phyloP scores from a whole-genome alignment of 192 early-diverging fungal genomes.

The Kickxella alabastrina region DNA sequence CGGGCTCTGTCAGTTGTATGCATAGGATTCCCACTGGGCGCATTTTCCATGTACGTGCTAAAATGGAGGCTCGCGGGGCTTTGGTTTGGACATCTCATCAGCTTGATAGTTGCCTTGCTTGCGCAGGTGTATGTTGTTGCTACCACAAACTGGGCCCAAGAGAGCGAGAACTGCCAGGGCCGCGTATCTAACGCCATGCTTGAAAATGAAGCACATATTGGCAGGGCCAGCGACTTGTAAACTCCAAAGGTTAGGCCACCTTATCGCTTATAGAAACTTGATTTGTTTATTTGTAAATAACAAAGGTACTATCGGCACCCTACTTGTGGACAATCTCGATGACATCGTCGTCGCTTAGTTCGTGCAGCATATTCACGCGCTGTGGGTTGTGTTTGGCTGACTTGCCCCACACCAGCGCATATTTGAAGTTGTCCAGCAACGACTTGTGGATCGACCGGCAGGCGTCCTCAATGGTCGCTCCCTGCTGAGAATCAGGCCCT shows the following conservation, averaged over 20 bases:
- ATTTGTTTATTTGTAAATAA: neutral
- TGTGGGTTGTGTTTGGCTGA: conserved; percentile 98
- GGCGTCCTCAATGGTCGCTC: conserved; percentile 77
- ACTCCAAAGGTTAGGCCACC: too few relatives aligned
- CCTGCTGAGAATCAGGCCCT: conserved; percentile 82
- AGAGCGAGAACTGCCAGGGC: conserved; percentile 40
- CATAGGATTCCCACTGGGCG: conserved; percentile 49
- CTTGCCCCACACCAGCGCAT: conserved; percentile 94
- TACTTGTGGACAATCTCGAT: conserved; percentile 75
- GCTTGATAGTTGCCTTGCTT: conserved; percentile 6
- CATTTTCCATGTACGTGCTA: conserved; percentile 38
- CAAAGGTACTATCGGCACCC: neutral
- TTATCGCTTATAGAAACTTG: too few relatives aligned
- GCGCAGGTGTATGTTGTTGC: conserved; percentile 23
- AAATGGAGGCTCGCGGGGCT: conserved; percentile 62
- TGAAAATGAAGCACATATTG: too few relatives aligned
- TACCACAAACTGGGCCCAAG: conserved; percentile 38
- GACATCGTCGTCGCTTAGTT: conserved; percentile 92
- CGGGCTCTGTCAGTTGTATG: conserved; percentile 46
- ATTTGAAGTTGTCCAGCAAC: conserved; percentile 84
- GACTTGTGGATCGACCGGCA: conserved; percentile 88
- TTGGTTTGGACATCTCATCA: conserved; percentile 59
- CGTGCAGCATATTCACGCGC: conserved; percentile 79
- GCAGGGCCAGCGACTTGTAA: too few relatives aligned
- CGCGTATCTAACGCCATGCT: conserved; percentile 21